These are phyloP conservation scores for Phaffia australis DNA, from an alignment of 768 basidiomycete genomes.

Conservation along the genomic window DNA sequence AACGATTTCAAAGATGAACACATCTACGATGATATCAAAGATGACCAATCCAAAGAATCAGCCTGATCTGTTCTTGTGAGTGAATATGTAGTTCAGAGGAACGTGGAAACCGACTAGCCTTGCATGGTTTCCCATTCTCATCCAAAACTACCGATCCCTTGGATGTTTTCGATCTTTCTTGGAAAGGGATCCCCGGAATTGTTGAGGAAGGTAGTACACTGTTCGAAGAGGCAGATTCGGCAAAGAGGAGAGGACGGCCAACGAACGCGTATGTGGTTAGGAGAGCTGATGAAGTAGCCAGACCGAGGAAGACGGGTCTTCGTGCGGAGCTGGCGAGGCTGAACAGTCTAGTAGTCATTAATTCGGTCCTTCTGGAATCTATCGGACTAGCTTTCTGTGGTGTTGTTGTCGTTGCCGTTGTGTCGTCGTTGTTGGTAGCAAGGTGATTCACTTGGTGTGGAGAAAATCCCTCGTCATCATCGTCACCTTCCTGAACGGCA, in stretches of 20 bases:
- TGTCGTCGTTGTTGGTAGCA: no score
- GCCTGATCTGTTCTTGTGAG: not conserved
- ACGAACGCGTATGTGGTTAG: no score
- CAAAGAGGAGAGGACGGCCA: not conserved
- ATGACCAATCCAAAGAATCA: not conserved
- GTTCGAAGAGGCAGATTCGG: constrained; percentile 3
- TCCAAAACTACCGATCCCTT: constrained; percentile 13
- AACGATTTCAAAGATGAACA: constrained; percentile 19
- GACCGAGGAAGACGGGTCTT: not conserved
- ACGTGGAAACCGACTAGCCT: constrained; percentile 2
- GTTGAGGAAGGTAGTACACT: not conserved
- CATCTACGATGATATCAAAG: not conserved
- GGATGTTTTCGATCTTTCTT: not conserved
- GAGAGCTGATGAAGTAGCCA: constrained; percentile 3
- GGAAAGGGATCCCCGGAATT: no score
- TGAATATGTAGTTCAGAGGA: not conserved
- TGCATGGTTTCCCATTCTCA: constrained; percentile 22
- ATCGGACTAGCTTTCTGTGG: no score
- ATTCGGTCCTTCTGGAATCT: no score
- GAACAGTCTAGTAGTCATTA: no score
- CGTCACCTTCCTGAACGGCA: no score
- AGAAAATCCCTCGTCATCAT: no score
- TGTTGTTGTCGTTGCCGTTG: no score
- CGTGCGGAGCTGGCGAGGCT: no score
- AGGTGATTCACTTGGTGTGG: no score